A percentile compares a stretch with the other conserved stretches of the same genome.
Evolutionary conservation across 2,329 filamentous ascomycete genomes (phyloP).

Genomic region (Massarina eburnea): DNA sequence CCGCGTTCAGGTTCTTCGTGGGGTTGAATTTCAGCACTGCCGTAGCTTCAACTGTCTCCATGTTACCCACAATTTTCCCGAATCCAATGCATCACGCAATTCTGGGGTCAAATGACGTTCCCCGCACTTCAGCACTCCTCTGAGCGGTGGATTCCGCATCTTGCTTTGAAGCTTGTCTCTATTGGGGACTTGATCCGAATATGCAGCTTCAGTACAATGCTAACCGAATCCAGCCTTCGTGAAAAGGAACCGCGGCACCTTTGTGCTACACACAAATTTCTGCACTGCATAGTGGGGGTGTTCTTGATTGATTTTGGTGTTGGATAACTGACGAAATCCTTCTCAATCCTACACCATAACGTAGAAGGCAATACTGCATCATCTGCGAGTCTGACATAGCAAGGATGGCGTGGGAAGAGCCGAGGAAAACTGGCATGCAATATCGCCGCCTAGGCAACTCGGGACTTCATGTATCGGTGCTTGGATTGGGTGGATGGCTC

Average conservation of each 20-base stretch:
- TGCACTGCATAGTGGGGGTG: no score
- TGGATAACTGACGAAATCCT: no score
- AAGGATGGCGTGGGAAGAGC: slow-evolving; percentile 34
- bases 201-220: no score
- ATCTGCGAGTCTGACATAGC: neutral
- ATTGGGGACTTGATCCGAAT: slow-evolving; percentile 5
- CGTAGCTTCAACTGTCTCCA: neutral
- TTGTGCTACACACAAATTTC: no score
- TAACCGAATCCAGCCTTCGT: neutral
- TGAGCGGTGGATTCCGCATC: neutral
- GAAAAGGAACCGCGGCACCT: neutral
- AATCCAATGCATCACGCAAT: neutral
- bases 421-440: slow-evolving; percentile 44
- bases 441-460: slow-evolving; percentile 73
- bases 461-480: slow-evolving; percentile 72
- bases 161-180: neutral
- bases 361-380: no score
- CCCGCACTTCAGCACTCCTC: neutral
- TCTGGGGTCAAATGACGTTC: neutral
- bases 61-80: neutral
- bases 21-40: no score
- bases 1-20: no score
- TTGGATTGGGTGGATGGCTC: slow-evolving; percentile 64
- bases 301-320: no score
- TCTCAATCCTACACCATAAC: no score